These are phyloP conservation scores for Heritiera fomes DNA, from an alignment of 345 rosid genomes.

Conservation along the genomic window DNA sequence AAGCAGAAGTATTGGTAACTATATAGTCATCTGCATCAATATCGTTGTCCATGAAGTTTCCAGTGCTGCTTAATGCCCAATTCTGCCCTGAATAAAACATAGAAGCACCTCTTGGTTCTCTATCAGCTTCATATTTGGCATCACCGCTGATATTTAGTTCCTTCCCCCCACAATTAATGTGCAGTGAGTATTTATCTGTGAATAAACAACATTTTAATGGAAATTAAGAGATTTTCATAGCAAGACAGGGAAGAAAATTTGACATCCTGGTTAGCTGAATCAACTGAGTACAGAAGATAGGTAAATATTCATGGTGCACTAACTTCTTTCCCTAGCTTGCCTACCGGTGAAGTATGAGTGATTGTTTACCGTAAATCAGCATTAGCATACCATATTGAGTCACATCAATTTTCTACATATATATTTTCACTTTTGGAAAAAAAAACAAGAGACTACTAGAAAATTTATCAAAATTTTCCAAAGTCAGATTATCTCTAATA, in stretches of 20 bases:
- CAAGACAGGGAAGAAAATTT: background rate
- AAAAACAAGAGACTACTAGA: background rate
- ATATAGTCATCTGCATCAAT: constrained; percentile 58
- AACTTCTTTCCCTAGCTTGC: background rate
- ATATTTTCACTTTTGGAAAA: background rate
- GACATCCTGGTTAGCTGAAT: constrained; percentile 5
- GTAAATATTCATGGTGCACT: background rate
- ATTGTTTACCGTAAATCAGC: background rate
- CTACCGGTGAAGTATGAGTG: background rate
- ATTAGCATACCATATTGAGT: background rate
- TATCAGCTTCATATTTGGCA: constrained; percentile 55
- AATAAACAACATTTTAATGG: background rate
- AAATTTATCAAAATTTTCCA: background rate
- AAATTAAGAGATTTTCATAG: background rate
- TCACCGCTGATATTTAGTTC: constrained; percentile 33
- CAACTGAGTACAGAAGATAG: background rate
- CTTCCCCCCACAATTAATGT: constrained; percentile 84
- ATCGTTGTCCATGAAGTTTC: constrained; percentile 82
- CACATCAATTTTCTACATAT: background rate
- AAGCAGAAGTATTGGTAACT: constrained; percentile 49
- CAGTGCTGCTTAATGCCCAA: constrained; percentile 91
- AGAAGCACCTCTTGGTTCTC: constrained; percentile 71
- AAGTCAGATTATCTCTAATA: background rate
- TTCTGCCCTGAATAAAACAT: constrained; percentile 44
- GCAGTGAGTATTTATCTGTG: constrained; percentile 52